Percentiles rank a stretch among this genome's conserved stretches.
These are phyloP conservation scores for Salisapilia sapeloensis DNA, from an alignment of 352 stramenopile species.

Conservation along the genomic window DNA sequence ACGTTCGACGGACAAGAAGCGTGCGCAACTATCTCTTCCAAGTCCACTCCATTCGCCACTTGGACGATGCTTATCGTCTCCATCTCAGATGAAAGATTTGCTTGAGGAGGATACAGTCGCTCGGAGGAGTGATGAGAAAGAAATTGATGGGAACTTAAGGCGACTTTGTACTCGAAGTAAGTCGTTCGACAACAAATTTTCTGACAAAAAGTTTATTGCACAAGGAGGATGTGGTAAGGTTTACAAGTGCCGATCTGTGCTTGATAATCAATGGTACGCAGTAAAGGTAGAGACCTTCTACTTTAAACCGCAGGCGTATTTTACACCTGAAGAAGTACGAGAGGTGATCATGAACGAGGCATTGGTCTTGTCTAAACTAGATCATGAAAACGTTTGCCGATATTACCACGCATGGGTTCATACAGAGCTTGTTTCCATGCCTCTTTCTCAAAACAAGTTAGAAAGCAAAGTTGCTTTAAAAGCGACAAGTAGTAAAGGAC, in stretches of 20 bases:
- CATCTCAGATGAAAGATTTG: constrained; percentile 13
- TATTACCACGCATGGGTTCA: constrained; percentile 83
- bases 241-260: constrained; percentile 56
- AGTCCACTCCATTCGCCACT: constrained; percentile 14
- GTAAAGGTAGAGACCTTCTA: constrained; percentile 73
- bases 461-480: too few relatives aligned
- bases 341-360: constrained; percentile 88
- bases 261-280: constrained; percentile 54
- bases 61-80: constrained; percentile 35
- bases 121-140: constrained; percentile 6
- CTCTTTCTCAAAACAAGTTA: too few relatives aligned
- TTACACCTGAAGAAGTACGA: constrained; percentile 64
- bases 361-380: constrained; percentile 80
- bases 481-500: too few relatives aligned
- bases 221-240: constrained; percentile 66
- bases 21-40: too few relatives aligned
- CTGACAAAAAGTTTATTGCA: constrained; percentile 39
- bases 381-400: constrained; percentile 90
- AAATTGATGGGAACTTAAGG: constrained; percentile 10
- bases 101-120: constrained; percentile 1
- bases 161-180: constrained; percentile 45
- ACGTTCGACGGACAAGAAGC: too few relatives aligned
- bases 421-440: constrained; percentile 46
- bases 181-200: constrained; percentile 68
- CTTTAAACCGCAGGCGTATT: constrained; percentile 71